Evolutionary conservation across 2,329 filamentous ascomycete genomes (phyloP).

Genomic region (Pseudovirgaria hyperparasitica): DNA sequence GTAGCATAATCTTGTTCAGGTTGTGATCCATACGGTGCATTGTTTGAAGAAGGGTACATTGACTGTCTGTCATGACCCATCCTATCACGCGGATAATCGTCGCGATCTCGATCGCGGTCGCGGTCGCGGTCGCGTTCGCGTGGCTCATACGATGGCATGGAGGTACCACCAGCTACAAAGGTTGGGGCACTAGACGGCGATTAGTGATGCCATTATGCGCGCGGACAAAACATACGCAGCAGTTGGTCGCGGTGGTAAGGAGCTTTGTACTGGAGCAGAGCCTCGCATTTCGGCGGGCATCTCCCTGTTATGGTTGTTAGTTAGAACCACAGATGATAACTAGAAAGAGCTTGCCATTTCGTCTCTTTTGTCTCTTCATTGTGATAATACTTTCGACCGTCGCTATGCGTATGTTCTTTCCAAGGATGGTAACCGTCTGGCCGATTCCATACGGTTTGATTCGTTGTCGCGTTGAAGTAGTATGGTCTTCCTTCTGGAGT

Average conservation of each 20-base stretch:
- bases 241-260: conserved; percentile 28
- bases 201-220: conserved; percentile 14
- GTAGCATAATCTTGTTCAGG: conserved; percentile 39
- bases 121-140: conserved; percentile 13
- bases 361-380: conserved; percentile 86
- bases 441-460: conserved; percentile 88
- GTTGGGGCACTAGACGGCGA: conserved; percentile 25
- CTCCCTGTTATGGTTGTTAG: too few relatives aligned
- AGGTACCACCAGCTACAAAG: conserved; percentile 47
- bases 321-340: too few relatives aligned
- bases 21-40: conserved; percentile 23
- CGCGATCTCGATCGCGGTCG: conserved; percentile 33
- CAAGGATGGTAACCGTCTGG: conserved; percentile 79
- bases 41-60: conserved; percentile 25
- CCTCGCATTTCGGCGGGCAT: conserved; percentile 82
- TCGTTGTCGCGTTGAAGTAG: conserved; percentile 80
- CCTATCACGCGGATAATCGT: conserved; percentile 30
- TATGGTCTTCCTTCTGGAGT: conserved; percentile 75
- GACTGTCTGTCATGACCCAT: conserved; percentile 33
- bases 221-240: conserved; percentile 32
- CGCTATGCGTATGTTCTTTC: conserved; percentile 82
- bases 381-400: conserved; percentile 86
- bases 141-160: conserved; percentile 21
- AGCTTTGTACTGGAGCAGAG: conserved; percentile 51
- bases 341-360: too few relatives aligned